Base-by-base conservation (phyloP, 805 yeast species). In the Starmerella bombicola region DNA sequence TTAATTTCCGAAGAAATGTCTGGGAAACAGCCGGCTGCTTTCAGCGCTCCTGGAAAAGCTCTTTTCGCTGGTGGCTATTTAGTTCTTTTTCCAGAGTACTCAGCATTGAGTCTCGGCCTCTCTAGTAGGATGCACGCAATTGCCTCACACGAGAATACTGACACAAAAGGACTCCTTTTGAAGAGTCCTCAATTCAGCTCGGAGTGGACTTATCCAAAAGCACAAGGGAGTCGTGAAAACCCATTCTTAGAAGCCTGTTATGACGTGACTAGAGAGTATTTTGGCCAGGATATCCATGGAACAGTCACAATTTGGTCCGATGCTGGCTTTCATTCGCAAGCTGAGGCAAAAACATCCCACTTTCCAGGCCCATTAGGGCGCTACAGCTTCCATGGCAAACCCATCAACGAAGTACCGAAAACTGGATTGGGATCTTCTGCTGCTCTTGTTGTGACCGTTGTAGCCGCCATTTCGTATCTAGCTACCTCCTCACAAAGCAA, bases 341-440 rank as follows among this genome's bases (percentile, higher is more conserved):
- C 65, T 4, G 59, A 67, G 28, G 67, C 79, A 2, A 41, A 35
- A 0, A 40, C 45, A 1, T 64, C 59, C 48, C 38, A 30, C 16
- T 37, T 26, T 33, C n/a, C 18, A 15, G 41, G 40, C 15, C 30
- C 30, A 18, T 16, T n/a, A 1, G 41, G 19, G 32, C 46, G 55
- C 15, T 86, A 86, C 55, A 61, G 71, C 32, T 77, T 65, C 57
- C 95, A 88, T 57, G 41, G 58, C 0, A 45, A 56, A 19, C 66
- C 73, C 13, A 83, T 91, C 41, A 66, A 71, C 0, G 64, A 79
- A 26, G 94, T 85, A 5, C 76, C 95, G 2, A 91, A 91, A 57
- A 91, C 98, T 0, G 98, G 98, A 0, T 66, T 91, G 36, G 98
- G 98, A 1, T 84, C 95, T 10, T 84, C 95, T 24, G 98, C 98